Percentiles rank a stretch among this genome's conserved stretches.
These are phyloP conservation scores for Euphorbia peplus DNA, from an alignment of 345 rosid genomes.

Conservation along the genomic window DNA sequence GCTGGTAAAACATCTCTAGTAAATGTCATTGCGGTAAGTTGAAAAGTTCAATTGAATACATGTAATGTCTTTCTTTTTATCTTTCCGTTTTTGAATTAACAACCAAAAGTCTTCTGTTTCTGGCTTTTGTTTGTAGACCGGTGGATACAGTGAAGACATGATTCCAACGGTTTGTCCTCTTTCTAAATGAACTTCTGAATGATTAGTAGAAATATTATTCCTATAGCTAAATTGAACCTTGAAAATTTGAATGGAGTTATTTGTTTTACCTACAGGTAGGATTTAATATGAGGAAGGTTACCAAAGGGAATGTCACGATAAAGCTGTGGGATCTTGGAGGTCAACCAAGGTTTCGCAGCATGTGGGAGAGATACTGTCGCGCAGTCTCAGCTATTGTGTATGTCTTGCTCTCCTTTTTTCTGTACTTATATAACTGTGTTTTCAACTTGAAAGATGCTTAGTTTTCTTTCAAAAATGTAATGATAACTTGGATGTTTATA, in stretches of 20 bases:
- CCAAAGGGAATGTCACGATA: slow-evolving; percentile 79
- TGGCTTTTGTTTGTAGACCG: slow-evolving; percentile 46
- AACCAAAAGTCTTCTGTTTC: slow-evolving; percentile 8
- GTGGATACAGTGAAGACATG: slow-evolving; percentile 93
- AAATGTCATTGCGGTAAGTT: slow-evolving; percentile 71
- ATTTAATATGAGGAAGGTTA: slow-evolving; percentile 84
- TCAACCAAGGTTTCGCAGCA: slow-evolving; percentile 50
- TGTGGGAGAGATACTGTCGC: slow-evolving; percentile 82
- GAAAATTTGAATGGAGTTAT: not conserved
- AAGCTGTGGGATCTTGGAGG: slow-evolving; percentile 95
- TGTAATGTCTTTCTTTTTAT: slow-evolving; percentile 6
- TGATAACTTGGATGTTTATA: not conserved
- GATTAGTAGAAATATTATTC: not conserved
- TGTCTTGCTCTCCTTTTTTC: not conserved
- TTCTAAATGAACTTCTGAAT: slow-evolving; percentile 3
- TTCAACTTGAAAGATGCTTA: not conserved
- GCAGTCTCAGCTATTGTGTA: slow-evolving; percentile 76
- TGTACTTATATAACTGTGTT: not conserved
- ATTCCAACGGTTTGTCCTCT: slow-evolving; percentile 64
- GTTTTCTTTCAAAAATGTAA: not conserved
- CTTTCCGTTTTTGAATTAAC: slow-evolving; percentile 22
- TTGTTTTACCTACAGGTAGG: slow-evolving; percentile 50
- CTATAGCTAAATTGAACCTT: not conserved
- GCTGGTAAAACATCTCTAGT: slow-evolving; percentile 89
- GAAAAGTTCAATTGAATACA: not conserved